These are phyloP conservation scores for Stylosanthes scabra DNA, from an alignment of 331 rosid genomes.

Conservation along the genomic window DNA sequence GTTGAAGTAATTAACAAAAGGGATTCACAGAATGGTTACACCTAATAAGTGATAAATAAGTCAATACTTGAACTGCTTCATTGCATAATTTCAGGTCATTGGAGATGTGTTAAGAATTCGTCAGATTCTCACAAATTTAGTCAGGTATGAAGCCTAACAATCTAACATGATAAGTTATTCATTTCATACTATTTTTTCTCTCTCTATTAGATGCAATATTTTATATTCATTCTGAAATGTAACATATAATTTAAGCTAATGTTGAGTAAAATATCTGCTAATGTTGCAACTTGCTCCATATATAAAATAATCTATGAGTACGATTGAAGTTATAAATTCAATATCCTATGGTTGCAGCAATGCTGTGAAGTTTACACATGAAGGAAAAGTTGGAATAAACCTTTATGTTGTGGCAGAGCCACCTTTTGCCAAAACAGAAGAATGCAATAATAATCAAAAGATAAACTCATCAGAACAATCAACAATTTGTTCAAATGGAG, in stretches of 20 bases:
- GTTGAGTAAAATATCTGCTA: not conserved
- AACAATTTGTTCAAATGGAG: conserved; percentile 48
- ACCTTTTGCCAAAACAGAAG: conserved; percentile 56
- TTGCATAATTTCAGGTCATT: conserved; percentile 62
- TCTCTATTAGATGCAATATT: not conserved
- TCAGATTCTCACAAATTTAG: conserved; percentile 94
- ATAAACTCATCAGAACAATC: conserved; percentile 45
- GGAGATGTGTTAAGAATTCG: conserved; percentile 98
- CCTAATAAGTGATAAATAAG: not conserved
- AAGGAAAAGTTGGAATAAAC: conserved; percentile 93
- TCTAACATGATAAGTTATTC: not conserved
- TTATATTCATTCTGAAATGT: not conserved
- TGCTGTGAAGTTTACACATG: conserved; percentile 94
- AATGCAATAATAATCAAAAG: conserved; percentile 37
- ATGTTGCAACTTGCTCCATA: not conserved
- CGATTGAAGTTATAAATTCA: not conserved
- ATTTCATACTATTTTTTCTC: too few relatives aligned
- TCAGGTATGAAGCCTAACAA: conserved; percentile 82
- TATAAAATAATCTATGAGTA: not conserved
- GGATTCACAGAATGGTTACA: conserved; percentile 16
- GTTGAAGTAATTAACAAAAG: not conserved
- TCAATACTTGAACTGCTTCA: conserved; percentile 5
- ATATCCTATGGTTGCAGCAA: conserved; percentile 64
- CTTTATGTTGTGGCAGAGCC: conserved; percentile 75
- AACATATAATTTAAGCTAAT: not conserved